Evolutionary conservation across 2,329 filamentous ascomycete species (phyloP).

Genomic region (Teratosphaeriaceae sp.): DNA sequence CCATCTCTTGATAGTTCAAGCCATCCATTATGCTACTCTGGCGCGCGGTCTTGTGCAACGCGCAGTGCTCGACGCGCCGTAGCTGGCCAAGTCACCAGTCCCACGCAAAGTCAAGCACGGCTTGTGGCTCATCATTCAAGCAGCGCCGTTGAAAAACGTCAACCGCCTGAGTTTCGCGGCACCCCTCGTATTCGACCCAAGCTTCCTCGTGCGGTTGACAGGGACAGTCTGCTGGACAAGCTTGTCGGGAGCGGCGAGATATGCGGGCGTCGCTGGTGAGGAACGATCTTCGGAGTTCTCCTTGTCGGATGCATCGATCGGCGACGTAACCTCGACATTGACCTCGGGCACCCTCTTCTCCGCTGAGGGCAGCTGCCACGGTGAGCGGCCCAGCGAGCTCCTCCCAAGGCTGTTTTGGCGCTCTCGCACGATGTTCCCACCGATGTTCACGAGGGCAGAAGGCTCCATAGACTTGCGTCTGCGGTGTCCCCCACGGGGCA

Average conservation of each 20-base stretch:
- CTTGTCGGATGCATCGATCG: constrained; percentile 13
- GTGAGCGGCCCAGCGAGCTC: constrained; percentile 20
- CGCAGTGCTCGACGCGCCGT: too few relatives aligned
- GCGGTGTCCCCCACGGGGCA: constrained; percentile 24
- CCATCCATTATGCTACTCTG: too few relatives aligned
- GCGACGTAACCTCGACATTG: constrained; percentile 6
- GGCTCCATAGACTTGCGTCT: constrained; percentile 33
- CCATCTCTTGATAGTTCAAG: too few relatives aligned
- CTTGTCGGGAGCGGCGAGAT: constrained; percentile 21
- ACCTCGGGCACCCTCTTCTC: constrained; percentile 8
- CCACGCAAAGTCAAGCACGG: too few relatives aligned
- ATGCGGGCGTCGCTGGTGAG: constrained; percentile 27
- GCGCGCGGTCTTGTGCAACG: too few relatives aligned
- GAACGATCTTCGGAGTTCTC: constrained; percentile 21
- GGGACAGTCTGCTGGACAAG: constrained; percentile 31
- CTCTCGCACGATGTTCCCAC: constrained; percentile 27
- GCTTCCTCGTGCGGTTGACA: constrained; percentile 26
- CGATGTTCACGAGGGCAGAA: constrained; percentile 22
- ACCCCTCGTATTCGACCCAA: constrained; percentile 21
- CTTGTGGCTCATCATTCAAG: too few relatives aligned
- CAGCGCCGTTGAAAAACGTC: constrained; percentile 18
- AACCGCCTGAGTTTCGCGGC: constrained; percentile 23
- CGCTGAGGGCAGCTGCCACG: constrained; percentile 16
- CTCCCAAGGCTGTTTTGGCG: constrained; percentile 25
- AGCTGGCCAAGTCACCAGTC: too few relatives aligned